Base-by-base conservation (phyloP, 2,329 filamentous ascomycete species). In the Drechslerella dactyloides region DNA sequence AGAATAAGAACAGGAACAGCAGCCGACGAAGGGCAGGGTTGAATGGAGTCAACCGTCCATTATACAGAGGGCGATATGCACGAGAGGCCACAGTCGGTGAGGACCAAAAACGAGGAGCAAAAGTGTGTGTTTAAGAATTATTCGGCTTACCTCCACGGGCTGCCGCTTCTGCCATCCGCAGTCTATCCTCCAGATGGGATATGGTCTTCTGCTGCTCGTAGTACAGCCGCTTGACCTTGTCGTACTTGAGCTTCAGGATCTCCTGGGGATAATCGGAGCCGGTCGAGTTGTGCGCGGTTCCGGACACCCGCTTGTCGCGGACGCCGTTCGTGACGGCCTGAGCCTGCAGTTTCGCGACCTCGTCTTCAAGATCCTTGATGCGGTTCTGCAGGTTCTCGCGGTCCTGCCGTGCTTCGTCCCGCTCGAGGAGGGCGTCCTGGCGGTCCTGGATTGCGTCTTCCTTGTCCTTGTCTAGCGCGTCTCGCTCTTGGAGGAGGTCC, bases 131-230 rank as follows among this genome's bases (percentile, higher is more conserved):
- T 56, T 73, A 68, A 53, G 63, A 68, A 63, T 53, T 42, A 23
- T 23, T 57, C 21, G 52, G 62, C 69, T 73, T 63, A 73, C 69
- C 69, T 73, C 60, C 69, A 55, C 57, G 58, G 15, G 37, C 44
- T 60, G n/a, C 13, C 50, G 54, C 53, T 37, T 73, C 69, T 23
- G 69, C 61, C n/a, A 44, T 63, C 44, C 69, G 35, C 54, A 68
- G 19, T 52, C 62, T 59, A 15, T 73, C 62, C 33, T 73, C 62
- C 10, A 73, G 46, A 21, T 66, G 63, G 10, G 61, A 59, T 21
- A 73, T 73, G 11, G 69, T 73, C 69, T 73, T 73, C 21, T 58
- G 56, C 50, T 73, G 69, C 33, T 73, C 69, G 46, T 73, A 73
- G 54, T 73, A 73, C 27, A 73, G 19, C 37, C 62, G 62, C 62